Conservation (phyloP, 169 alveolate genomes). For the Nephromyces sp. region DNA sequence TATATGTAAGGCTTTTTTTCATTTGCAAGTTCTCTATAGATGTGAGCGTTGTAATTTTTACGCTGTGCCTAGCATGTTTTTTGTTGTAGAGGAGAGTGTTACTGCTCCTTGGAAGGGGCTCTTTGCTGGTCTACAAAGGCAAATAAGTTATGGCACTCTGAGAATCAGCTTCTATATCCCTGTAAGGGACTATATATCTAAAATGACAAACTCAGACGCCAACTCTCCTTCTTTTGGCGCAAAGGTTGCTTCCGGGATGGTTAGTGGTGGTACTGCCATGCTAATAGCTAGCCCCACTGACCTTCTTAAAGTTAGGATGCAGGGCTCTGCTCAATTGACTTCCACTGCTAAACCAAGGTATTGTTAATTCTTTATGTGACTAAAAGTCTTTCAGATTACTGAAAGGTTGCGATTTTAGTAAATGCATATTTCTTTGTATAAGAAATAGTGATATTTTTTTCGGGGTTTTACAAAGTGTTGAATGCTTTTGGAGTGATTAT, state of each 20-base stretch:
- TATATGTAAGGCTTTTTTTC: no score
- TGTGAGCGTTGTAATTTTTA: no score
- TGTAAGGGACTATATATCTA: conserved; percentile 10
- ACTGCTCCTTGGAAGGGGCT: conserved; percentile 49
- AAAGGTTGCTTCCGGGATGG: conserved; percentile 49
- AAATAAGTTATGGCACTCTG: conserved; percentile 44
- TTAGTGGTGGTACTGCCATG: conserved; percentile 58
- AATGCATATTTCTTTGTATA: no score
- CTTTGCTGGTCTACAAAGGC: conserved; percentile 53
- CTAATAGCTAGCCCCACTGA: conserved; percentile 61
- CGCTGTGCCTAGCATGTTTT: no score
- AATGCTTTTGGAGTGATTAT: no score
- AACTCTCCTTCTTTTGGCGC: conserved; percentile 28
- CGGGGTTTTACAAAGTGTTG: no score
- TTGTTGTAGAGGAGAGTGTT: conserved; percentile 51
- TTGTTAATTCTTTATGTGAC: no score
- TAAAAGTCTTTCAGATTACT: no score
- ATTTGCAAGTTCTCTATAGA: no score
- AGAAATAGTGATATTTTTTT: no score
- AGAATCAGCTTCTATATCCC: conserved; percentile 57
- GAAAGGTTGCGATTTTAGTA: no score
- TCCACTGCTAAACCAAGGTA: conserved; percentile 21
- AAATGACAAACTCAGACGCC: conserved; percentile 16
- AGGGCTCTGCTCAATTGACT: conserved; percentile 44
- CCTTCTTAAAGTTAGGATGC: conserved; percentile 51